Evolutionary conservation across 306 rosid species (phyloP).

Genomic region (Prunus dulcis): DNA sequence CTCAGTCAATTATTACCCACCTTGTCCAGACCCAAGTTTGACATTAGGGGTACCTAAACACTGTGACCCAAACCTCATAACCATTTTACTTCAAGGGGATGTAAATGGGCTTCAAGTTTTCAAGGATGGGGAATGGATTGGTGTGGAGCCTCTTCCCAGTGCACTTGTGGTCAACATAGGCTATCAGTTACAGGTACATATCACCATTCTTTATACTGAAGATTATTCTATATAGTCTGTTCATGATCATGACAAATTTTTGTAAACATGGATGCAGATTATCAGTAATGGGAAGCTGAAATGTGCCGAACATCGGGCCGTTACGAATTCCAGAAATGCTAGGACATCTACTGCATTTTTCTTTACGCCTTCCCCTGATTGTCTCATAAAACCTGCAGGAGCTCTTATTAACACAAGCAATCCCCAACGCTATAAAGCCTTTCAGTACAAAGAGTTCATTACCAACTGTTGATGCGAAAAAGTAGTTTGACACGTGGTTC

Average conservation of each 20-base stretch:
- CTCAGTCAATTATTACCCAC: conserved; percentile 15
- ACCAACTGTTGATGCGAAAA: too few relatives aligned
- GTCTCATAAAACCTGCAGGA: conserved; percentile 5
- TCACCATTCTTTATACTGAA: not conserved
- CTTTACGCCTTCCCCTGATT: not conserved
- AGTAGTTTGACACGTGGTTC: too few relatives aligned
- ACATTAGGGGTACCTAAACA: conserved; percentile 26
- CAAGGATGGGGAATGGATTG: conserved; percentile 50
- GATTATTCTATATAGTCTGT: not conserved
- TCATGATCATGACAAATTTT: not conserved
- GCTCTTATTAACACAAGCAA: conserved; percentile 6
- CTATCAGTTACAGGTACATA: conserved; percentile 30
- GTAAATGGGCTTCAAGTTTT: conserved; percentile 43
- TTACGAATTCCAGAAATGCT: conserved; percentile 4
- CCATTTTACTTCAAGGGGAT: conserved; percentile 24
- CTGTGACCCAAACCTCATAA: conserved; percentile 19
- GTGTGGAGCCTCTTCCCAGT: conserved; percentile 39
- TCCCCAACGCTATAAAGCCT: not conserved
- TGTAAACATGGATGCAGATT: not conserved
- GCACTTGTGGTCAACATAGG: conserved; percentile 55
- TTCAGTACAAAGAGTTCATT: conserved; percentile 1
- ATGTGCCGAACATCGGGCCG: conserved; percentile 5
- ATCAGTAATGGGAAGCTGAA: conserved; percentile 15
- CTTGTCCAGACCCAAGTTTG: conserved; percentile 8
- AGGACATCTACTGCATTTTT: not conserved